Evolutionary conservation across 2,329 filamentous ascomycete genomes (phyloP), one percentile per base, ranked within the genome.

Genomic region (Neonectria coccinea): DNA sequence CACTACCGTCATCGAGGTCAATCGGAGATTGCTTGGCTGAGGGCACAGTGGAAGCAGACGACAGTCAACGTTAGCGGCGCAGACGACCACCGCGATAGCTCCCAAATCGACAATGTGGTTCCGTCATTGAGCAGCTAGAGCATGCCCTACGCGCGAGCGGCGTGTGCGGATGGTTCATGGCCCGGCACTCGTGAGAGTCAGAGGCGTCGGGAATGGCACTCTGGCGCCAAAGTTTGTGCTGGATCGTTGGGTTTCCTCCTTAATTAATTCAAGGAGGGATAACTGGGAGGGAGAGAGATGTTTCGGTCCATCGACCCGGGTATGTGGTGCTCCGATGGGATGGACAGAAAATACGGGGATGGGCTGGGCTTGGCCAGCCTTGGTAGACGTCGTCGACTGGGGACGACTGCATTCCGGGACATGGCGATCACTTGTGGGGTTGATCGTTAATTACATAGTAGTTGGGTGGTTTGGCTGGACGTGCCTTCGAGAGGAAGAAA

Each of bases 111-210:
- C 56, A 39, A 11, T 31, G 20, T 31, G 25, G 10, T 6, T 55
- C 42, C 44, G 61, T 64, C 61, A 59, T 64, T 59, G 51, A 54
- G 55, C 18, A 10, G 48, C 18, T 51, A 31, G 11, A 50, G 14
- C 12, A 7, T 51, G 48, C 48, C 27, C 20, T 42, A 50, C 16
- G 33, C 10, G 39, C 12, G 25, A 18, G 18, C 51, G 25, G 45
- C 42, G n/a, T 25, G 18, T 33, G 39, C 18, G 45, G 33, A 41
- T 42, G 55, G 22, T 44, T 27, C 11, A 27, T 14, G 27, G 42
- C 22, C 39, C 27, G 22, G 33, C 22, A 18, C 44, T 53, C 29
- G 29, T 22, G 41, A 27, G 29, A 54, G 50, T 29, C 42, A 16
- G 42, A 51, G 45, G 50, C 33, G 48, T 39, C 60, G 56, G 55